phyloP scores from a whole-genome alignment of 257 asterid species.

The Haberlea rhodopensis region DNA sequence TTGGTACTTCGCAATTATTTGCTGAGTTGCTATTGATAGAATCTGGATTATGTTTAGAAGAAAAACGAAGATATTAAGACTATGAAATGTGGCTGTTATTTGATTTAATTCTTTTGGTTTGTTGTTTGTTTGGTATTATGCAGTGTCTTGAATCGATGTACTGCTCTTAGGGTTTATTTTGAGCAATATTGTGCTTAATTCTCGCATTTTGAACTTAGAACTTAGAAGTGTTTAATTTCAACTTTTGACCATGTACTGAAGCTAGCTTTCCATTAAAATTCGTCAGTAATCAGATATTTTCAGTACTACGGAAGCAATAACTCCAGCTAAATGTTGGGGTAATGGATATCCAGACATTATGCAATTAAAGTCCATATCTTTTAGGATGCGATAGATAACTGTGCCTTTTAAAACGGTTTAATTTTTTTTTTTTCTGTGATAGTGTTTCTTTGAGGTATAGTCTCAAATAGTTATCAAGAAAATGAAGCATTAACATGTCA shows the following conservation, averaged over 20 bases:
- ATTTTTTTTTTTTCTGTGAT: background rate
- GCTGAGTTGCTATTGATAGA: background rate
- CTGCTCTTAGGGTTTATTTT: conserved; percentile 17
- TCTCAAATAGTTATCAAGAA: background rate
- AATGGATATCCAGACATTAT: background rate
- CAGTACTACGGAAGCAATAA: background rate
- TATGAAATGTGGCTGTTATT: background rate
- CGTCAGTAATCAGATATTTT: background rate
- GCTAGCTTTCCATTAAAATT: conserved; percentile 4
- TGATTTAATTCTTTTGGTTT: background rate
- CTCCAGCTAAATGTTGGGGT: background rate
- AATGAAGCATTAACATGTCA: too few relatives aligned
- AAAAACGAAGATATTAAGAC: background rate
- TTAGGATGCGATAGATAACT: background rate
- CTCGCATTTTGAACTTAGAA: background rate
- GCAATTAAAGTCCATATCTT: background rate
- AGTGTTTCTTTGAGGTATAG: background rate
- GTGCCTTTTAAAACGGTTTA: background rate
- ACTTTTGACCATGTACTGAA: conserved; percentile 9
- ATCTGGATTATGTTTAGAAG: background rate
- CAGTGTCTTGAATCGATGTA: background rate
- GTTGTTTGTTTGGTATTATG: background rate
- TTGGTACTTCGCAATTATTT: conserved; percentile 1
- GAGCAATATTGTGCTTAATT: conserved; percentile 8
- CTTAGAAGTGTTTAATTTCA: conserved; percentile 9